These are phyloP conservation scores for Puccinellia tenuiflora DNA, from an alignment of 176 grass and related monocot species.

Conservation along the genomic window DNA sequence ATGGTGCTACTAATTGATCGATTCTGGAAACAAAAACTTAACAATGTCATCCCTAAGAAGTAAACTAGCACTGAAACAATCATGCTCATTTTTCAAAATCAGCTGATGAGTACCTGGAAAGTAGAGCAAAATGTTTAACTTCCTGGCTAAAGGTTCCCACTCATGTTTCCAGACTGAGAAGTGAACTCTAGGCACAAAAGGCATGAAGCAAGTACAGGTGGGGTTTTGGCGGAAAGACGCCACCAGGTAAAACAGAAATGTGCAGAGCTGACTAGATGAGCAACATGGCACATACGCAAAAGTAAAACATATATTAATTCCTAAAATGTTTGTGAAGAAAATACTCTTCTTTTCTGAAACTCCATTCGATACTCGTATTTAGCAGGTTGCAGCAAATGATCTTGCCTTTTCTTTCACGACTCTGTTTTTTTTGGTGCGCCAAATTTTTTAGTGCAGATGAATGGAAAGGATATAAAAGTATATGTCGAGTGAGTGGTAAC, in stretches of 20 bases:
- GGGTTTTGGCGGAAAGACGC: neutral
- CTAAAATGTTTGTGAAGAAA: neutral
- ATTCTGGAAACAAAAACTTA: neutral
- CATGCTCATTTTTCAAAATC: neutral
- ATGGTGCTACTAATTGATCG: neutral
- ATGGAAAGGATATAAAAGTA: too few species aligned
- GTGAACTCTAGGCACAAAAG: neutral
- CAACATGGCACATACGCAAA: neutral
- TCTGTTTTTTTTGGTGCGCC: too few species aligned
- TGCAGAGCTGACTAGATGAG: neutral
- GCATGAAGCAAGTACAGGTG: slow-evolving; percentile 11
- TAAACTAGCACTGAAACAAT: neutral
- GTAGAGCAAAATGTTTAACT: neutral
- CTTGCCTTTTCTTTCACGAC: too few species aligned
- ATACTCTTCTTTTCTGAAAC: neutral
- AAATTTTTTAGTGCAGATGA: too few species aligned
- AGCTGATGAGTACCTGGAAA: neutral
- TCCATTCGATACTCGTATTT: neutral
- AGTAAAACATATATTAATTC: neutral
- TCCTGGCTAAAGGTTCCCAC: neutral
- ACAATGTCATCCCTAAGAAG: neutral
- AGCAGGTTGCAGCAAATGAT: neutral
- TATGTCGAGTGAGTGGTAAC: too few species aligned
- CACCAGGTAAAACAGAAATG: neutral
- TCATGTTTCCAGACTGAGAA: neutral